Evolutionary conservation across 1,284 basidiomycete genomes (phyloP).

Genomic region (Microbotryomycetes sp.): DNA sequence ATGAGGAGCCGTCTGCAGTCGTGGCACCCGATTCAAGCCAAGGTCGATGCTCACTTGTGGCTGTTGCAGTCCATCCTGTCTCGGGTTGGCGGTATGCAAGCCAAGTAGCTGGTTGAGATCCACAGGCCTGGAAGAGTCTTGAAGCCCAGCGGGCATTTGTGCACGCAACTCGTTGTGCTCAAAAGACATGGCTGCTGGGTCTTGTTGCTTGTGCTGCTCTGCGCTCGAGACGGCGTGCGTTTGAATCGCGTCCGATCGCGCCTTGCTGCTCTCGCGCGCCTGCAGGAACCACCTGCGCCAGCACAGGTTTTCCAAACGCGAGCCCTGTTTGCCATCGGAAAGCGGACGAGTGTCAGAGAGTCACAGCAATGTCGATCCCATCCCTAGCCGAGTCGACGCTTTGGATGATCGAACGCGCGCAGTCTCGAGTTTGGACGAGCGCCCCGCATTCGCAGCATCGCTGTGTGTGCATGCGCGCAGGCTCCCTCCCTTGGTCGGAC

Average conservation of each 20-base stretch:
- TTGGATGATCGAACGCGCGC: neutral
- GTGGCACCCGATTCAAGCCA: too few relatives aligned
- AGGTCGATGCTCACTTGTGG: neutral
- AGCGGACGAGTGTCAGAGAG: too few relatives aligned
- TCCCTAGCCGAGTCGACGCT: neutral
- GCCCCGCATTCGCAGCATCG: neutral
- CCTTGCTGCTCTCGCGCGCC: neutral
- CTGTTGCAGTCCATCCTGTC: too few relatives aligned
- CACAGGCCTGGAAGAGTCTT: too few relatives aligned
- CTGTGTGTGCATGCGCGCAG: neutral
- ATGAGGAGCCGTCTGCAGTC: neutral
- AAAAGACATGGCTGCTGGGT: neutral
- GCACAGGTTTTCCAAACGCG: slow-evolving; percentile 28
- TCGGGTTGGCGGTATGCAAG: too few relatives aligned
- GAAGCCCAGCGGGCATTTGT: too few relatives aligned
- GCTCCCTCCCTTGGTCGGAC: neutral
- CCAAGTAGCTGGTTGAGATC: too few relatives aligned
- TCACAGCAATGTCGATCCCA: neutral
- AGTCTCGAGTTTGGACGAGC: neutral
- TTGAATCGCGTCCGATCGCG: neutral
- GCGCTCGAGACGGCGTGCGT: neutral
- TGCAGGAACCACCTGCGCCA: slow-evolving; percentile 31
- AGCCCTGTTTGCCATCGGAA: slow-evolving; percentile 13
- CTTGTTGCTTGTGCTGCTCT: neutral
- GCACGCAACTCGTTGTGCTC: too few relatives aligned